These are phyloP conservation scores for Fraxinus greggii DNA, from an alignment of 305 asterid genomes.

Conservation along the genomic window DNA sequence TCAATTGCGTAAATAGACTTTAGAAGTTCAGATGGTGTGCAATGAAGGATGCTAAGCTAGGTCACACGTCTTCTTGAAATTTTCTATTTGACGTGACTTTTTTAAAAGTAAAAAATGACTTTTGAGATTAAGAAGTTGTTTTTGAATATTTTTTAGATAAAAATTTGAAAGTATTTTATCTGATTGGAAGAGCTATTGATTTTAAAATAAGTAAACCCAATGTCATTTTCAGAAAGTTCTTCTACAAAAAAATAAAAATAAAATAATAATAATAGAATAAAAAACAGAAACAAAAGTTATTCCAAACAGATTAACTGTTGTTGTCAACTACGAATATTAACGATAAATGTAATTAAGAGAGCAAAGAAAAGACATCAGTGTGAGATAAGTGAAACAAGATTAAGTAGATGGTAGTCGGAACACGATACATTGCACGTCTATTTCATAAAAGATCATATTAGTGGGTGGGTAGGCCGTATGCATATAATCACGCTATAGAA, in stretches of 20 bases:
- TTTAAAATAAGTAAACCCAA: neutral
- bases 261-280: too few relatives aligned
- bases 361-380: neutral
- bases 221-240: neutral
- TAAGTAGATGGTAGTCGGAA: neutral
- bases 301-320: neutral
- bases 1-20: too few relatives aligned
- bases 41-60: neutral
- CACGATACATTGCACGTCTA: neutral
- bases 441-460: neutral
- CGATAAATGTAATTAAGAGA: neutral
- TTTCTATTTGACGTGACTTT: too few relatives aligned
- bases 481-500: neutral
- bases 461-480: neutral
- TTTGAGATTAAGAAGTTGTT: too few relatives aligned
- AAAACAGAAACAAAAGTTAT: too few relatives aligned
- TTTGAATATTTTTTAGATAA: neutral
- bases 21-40: neutral
- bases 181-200: neutral
- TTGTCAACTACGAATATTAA: neutral
- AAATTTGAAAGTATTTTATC: neutral
- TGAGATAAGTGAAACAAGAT: neutral
- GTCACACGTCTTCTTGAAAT: neutral
- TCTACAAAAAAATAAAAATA: too few relatives aligned
- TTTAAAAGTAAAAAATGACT: too few relatives aligned